A percentile compares a stretch with the other conserved stretches of the same genome.
Evolutionary conservation across 176 grass and related monocot genomes (phyloP).

Genomic region (Guadua angustifolia): DNA sequence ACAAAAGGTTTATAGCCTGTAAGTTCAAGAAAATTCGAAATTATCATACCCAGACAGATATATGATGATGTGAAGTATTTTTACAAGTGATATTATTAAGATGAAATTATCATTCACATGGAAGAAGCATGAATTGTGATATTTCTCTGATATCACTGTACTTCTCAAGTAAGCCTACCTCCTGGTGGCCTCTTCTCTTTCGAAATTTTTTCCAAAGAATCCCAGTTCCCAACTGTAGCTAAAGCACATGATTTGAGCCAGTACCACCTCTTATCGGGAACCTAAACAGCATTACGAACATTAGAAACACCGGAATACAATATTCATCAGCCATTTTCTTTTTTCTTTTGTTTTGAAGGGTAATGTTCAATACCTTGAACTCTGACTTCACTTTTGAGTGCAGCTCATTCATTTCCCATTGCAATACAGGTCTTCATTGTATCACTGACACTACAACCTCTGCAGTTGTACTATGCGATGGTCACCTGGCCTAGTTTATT

Average conservation of each 20-base stretch:
- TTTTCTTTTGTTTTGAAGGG: slow-evolving; percentile 25
- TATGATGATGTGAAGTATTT: background rate
- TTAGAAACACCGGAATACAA: slow-evolving; percentile 29
- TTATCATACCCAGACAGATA: slow-evolving; percentile 14
- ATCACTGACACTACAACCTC: slow-evolving; percentile 96
- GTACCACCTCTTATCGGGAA: slow-evolving; percentile 99
- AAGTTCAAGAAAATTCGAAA: slow-evolving; percentile 15
- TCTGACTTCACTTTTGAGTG: slow-evolving; percentile 84
- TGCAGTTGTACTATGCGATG: no score
- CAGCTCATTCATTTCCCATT: slow-evolving; percentile 92
- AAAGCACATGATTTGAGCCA: slow-evolving; percentile 97
- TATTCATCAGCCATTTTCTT: slow-evolving; percentile 16
- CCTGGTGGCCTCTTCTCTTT: slow-evolving; percentile 93
- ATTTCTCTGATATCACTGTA: slow-evolving; percentile 5
- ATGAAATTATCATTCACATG: slow-evolving; percentile 13
- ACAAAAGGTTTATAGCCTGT: slow-evolving; percentile 93
- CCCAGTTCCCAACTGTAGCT: slow-evolving; percentile 94
- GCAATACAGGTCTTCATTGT: slow-evolving; percentile 95
- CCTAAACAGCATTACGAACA: slow-evolving; percentile 48
- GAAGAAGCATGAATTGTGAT: no score
- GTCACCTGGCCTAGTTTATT: no score
- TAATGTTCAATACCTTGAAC: slow-evolving; percentile 73
- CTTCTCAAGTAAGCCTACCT: slow-evolving; percentile 56
- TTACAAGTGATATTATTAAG: background rate
- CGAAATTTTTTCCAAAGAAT: slow-evolving; percentile 88